phyloP scores from a whole-genome alignment of 2,329 filamentous ascomycete genomes.

The Erysiphe pisi region DNA sequence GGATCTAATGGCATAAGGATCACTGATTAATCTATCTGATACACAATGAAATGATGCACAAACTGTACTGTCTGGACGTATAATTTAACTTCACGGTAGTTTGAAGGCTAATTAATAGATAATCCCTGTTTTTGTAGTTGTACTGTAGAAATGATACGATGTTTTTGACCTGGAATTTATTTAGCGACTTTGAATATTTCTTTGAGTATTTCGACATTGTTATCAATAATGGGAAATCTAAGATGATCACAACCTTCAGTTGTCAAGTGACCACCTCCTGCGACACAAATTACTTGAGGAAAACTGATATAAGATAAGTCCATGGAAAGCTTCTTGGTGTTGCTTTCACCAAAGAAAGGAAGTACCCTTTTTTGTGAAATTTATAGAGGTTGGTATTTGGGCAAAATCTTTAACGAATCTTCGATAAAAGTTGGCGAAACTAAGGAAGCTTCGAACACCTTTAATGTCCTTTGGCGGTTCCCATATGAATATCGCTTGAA shows the following conservation, averaged over 20 bases:
- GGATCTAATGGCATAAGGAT: background rate
- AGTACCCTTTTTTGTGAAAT: too few relatives aligned
- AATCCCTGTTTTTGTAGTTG: slow-evolving; percentile 2
- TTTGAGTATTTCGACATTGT: background rate
- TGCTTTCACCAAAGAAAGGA: too few relatives aligned
- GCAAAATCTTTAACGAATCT: too few relatives aligned
- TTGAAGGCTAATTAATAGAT: background rate
- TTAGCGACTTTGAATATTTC: too few relatives aligned
- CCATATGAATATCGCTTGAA: too few relatives aligned
- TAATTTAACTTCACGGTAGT: background rate
- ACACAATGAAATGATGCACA: background rate
- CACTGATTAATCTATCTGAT: background rate
- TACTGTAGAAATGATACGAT: background rate
- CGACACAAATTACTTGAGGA: background rate
- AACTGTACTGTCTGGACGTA: background rate
- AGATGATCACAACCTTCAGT: background rate
- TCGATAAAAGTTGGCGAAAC: too few relatives aligned
- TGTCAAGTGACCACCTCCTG: background rate
- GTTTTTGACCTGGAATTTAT: background rate
- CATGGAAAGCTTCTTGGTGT: too few relatives aligned
- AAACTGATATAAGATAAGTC: background rate
- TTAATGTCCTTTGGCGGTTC: too few relatives aligned
- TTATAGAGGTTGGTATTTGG: too few relatives aligned
- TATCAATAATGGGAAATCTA: background rate
- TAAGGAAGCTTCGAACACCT: too few relatives aligned